These are phyloP conservation scores for Fraxinus albicans DNA, from an alignment of 305 asterid species.

Conservation along the genomic window DNA sequence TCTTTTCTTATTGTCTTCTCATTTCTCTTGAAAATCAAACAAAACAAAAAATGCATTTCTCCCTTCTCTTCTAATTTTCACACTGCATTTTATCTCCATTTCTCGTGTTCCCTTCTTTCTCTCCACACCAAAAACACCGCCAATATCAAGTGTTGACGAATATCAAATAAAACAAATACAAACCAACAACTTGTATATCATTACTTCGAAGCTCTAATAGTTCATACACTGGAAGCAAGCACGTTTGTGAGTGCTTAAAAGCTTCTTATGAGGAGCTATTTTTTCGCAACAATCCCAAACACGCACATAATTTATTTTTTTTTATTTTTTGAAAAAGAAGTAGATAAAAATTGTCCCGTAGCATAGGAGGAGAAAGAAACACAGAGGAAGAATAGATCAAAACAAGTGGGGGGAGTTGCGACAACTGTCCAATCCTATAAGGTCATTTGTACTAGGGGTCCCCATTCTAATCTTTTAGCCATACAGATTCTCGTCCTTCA, in stretches of 20 bases:
- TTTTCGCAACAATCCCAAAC: neutral
- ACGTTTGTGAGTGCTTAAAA: neutral
- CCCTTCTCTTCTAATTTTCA: neutral
- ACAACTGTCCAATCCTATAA: neutral
- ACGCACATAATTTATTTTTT: neutral
- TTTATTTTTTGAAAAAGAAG: neutral
- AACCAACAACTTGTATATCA: neutral
- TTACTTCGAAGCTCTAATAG: neutral
- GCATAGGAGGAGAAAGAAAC: neutral
- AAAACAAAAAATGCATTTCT: neutral
- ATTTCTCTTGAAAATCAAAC: neutral
- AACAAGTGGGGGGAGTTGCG: neutral
- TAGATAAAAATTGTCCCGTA: neutral
- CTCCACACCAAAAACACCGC: neutral
- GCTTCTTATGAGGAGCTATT: neutral
- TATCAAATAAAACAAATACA: neutral
- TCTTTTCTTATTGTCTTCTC: neutral
- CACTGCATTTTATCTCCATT: neutral
- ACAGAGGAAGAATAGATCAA: neutral
- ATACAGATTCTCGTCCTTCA: neutral
- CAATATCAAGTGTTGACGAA: neutral
- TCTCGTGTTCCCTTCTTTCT: neutral
- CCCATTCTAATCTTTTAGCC: neutral
- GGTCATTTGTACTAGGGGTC: neutral
- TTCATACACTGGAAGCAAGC: neutral